Evolutionary conservation across 352 stramenopile genomes (phyloP).

Genomic region (Phytophthora litchii): DNA sequence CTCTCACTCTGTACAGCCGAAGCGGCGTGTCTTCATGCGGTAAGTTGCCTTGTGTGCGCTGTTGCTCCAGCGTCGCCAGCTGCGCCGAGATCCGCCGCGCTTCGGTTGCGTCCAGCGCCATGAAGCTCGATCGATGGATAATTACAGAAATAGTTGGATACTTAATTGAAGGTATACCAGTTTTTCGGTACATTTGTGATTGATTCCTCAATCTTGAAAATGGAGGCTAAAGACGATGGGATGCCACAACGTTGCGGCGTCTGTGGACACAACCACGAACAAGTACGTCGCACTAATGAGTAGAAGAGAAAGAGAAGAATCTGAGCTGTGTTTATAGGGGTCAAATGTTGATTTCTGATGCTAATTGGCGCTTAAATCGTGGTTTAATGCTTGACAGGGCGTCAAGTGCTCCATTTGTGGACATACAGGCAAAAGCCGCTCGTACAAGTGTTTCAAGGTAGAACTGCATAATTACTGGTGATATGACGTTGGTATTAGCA

Average conservation of each 20-base stretch:
- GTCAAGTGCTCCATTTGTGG: slow-evolving; percentile 68
- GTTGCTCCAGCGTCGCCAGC: slow-evolving; percentile 38
- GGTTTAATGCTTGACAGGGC: slow-evolving; percentile 33
- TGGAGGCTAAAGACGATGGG: slow-evolving; percentile 22
- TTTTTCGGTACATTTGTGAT: slow-evolving; percentile 3
- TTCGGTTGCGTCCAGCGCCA: slow-evolving; percentile 31
- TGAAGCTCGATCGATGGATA: slow-evolving; percentile 1
- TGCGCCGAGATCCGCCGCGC: slow-evolving; percentile 41
- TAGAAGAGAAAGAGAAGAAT: not conserved
- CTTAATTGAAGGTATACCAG: slow-evolving; percentile 7
- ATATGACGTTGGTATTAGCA: too few species aligned
- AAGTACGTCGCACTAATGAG: slow-evolving; percentile 19
- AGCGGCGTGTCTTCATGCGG: slow-evolving; percentile 30
- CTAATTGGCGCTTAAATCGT: slow-evolving; percentile 4
- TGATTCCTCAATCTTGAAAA: not conserved
- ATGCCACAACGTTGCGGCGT: slow-evolving; percentile 24
- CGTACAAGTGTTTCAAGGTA: slow-evolving; percentile 67
- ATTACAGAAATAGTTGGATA: not conserved
- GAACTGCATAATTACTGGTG: not conserved
- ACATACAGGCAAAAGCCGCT: slow-evolving; percentile 69
- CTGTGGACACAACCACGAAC: slow-evolving; percentile 36
- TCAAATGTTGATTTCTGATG: slow-evolving; percentile 3
- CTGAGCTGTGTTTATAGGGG: slow-evolving; percentile 2
- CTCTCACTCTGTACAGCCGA: slow-evolving; percentile 45
- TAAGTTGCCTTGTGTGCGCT: slow-evolving; percentile 30